These are phyloP conservation scores for Botrytis byssoidea DNA, from an alignment of 2,329 filamentous ascomycete genomes.

Conservation along the genomic window DNA sequence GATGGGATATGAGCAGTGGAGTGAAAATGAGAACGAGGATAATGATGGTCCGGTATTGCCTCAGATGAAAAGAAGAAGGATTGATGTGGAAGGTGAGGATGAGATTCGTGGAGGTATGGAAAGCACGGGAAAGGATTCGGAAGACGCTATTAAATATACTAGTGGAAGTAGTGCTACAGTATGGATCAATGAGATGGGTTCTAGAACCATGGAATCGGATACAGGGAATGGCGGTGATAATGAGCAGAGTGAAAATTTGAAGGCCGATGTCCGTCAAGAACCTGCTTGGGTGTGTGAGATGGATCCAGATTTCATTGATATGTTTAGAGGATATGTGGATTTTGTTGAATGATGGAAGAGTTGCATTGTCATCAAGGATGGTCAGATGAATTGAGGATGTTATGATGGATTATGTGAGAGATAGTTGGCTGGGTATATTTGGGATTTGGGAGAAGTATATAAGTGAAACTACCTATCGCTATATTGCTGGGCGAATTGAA, in stretches of 20 bases:
- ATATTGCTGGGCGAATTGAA: not conserved
- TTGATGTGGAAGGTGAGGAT: not conserved
- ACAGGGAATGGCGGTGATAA: not conserved
- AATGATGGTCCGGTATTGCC: constrained; percentile 20
- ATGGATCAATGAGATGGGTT: constrained; percentile 17
- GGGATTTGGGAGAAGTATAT: not conserved
- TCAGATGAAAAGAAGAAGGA: constrained; percentile 28
- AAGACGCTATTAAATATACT: not conserved
- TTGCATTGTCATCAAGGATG: not conserved
- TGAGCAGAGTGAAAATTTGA: not conserved
- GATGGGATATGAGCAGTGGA: not conserved
- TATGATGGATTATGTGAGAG: not conserved
- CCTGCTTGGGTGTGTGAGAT: constrained; percentile 39
- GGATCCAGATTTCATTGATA: constrained; percentile 37
- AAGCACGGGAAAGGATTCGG: not conserved
- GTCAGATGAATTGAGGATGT: not conserved
- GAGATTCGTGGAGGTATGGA: not conserved
- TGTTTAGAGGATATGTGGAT: constrained; percentile 38
- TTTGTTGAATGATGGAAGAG: constrained; percentile 26
- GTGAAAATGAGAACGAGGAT: not conserved
- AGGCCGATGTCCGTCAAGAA: constrained; percentile 20
- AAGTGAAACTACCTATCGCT: not conserved
- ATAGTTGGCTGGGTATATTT: not conserved
- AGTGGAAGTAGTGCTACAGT: not conserved
- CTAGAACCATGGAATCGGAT: not conserved